Base-by-base conservation (phyloP, 306 rosid species). In the Malus fusca region DNA sequence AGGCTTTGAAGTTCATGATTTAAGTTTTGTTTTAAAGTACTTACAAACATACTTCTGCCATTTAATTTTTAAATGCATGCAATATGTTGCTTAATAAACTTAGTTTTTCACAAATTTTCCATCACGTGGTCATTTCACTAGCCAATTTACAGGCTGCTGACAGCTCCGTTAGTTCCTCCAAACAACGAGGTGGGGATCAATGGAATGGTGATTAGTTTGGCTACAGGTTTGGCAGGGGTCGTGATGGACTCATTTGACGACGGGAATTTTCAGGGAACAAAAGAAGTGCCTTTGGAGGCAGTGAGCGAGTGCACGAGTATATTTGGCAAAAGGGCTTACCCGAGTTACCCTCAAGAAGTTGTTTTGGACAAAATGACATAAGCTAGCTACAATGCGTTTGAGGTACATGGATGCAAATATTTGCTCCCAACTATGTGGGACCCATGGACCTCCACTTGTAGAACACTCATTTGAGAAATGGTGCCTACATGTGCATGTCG, bases 371-470 rank as follows among this genome's bases (percentile, higher is more conserved):
- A 71, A 42, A 72, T 51, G 30, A 74, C 83, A 2, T 67, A 78
- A 7, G 71, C 82, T 2, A 81, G 90, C 82, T 81, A 85, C 66
- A 87, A 87, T 53, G 85, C 88, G 8, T 40, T 71, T 2, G 89
- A 88, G 0, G 43, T 83, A 15, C 68, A 52, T 0, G 83, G 85
- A 11, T 75, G 88, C 7, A 81, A 69, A 72, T 83, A 83, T 58
- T 74, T 89, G 74, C 63, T 85, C 25, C 89, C 85, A 35, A 87
- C 88, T 0, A 84, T 85, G 80, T 89, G 89, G 90, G 87, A 89
- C 77, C 89, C 89, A 0, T 61, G 68, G 1, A 81, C 79, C 1
- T 87, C 90, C 75, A 42, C 73, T 31, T 89, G 93, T 81, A 84
- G 72, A 37, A 72, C 86, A 4, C 78, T 74, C n/a, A 78, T 77